Conservation (phyloP, 1,284 basidiomycete species). For the Farysia itapuensis region DNA sequence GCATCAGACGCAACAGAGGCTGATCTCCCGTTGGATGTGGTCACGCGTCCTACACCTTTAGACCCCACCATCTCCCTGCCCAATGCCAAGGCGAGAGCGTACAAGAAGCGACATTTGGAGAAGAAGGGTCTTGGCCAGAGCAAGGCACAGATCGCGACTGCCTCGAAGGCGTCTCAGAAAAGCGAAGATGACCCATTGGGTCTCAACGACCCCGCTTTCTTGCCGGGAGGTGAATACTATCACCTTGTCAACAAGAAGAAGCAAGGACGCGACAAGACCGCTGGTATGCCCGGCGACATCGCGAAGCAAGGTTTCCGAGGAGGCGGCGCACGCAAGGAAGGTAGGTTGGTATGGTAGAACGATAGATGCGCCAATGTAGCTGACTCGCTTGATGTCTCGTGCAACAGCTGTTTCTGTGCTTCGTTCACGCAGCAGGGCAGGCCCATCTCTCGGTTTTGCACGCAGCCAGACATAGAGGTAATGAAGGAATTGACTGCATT, state of each 20-base stretch:
- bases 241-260: conserved; percentile 31
- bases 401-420: conserved; percentile 15
- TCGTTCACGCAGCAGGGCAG: conserved; percentile 22
- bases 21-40: conserved; percentile 20
- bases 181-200: conserved; percentile 49
- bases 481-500: too few species aligned
- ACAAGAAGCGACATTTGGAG: conserved; percentile 35
- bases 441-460: conserved; percentile 29
- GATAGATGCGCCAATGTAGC: too few species aligned
- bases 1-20: conserved; percentile 12
- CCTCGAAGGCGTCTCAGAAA: too few species aligned
- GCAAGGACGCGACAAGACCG: not conserved
- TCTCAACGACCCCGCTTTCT: conserved; percentile 50
- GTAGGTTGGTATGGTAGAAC: too few species aligned
- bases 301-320: conserved; percentile 20
- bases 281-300: not conserved
- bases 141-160: conserved; percentile 1
- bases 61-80: conserved; percentile 37
- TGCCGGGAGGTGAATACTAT: conserved; percentile 48
- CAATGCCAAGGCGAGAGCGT: conserved; percentile 34
- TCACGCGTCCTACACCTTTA: conserved; percentile 18
- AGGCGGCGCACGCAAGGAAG: conserved; percentile 23
- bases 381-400: not conserved
- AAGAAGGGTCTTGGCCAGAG: conserved; percentile 2
- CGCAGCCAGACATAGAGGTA: conserved; percentile 33